Evolutionary conservation across 345 rosid genomes (phyloP).

Genomic region (Gossypium raimondii): DNA sequence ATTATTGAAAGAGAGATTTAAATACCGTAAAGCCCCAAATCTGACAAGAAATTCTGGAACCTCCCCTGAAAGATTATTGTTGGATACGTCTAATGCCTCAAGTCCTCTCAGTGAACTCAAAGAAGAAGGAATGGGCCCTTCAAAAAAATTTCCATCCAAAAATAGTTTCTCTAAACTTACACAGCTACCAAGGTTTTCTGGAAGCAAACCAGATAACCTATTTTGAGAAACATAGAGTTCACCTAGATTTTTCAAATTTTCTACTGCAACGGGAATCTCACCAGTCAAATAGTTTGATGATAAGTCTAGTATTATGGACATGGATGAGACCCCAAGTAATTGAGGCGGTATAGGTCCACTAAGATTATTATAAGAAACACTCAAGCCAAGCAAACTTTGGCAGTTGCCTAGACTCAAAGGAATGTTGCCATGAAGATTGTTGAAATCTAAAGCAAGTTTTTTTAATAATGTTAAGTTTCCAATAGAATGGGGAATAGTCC

Average conservation of each 20-base stretch:
- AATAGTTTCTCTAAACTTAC: conserved; percentile 1
- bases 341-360: background rate
- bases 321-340: background rate
- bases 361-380: background rate
- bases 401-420: background rate
- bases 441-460: background rate
- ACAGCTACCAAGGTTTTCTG: conserved; percentile 10
- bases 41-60: conserved; percentile 20
- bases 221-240: background rate
- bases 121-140: conserved; percentile 30
- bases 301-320: background rate
- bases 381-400: background rate
- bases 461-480: background rate
- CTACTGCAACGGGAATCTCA: background rate
- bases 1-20: conserved; percentile 38
- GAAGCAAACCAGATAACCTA: background rate
- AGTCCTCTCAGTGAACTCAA: conserved; percentile 21
- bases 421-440: background rate
- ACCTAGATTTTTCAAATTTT: background rate
- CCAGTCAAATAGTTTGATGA: conserved; percentile 14
- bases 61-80: conserved; percentile 25
- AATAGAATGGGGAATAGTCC: background rate
- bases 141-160: conserved; percentile 26
- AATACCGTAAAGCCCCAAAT: background rate
- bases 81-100: conserved; percentile 25